Percentiles rank a stretch among this genome's conserved stretches.
Conservation (phyloP, 2,329 filamentous ascomycete species). For the Diaporthe helianthi region DNA sequence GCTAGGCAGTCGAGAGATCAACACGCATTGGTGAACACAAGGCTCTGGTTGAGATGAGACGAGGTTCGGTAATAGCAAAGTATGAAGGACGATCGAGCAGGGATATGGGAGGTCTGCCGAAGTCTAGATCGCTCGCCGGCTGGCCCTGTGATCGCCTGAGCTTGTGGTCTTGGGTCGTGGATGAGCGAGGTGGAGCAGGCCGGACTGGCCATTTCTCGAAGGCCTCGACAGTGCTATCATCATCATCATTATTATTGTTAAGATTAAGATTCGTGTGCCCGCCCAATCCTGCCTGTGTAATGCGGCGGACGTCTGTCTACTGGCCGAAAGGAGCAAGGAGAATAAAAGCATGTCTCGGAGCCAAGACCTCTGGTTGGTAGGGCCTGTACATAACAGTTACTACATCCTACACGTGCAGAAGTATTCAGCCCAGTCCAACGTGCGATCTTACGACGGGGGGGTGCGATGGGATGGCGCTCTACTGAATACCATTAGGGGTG, state of each 20-base stretch:
- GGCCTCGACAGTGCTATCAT: not conserved
- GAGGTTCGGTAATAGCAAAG: slow-evolving; percentile 11
- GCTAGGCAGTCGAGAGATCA: slow-evolving; percentile 1
- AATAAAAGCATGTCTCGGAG: slow-evolving; percentile 27
- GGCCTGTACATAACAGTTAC: not conserved
- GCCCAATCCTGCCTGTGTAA: too few relatives aligned
- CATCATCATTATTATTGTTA: too few relatives aligned
- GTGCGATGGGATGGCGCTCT: not conserved
- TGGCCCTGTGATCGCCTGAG: slow-evolving; percentile 20
- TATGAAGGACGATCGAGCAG: slow-evolving; percentile 13
- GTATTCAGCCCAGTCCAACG: not conserved
- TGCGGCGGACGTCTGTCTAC: not conserved
- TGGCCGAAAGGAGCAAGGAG: slow-evolving; percentile 18
- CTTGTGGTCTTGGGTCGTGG: too few relatives aligned
- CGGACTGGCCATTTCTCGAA: slow-evolving; percentile 13
- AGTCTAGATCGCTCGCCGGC: slow-evolving; percentile 30
- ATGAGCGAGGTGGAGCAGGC: not conserved
- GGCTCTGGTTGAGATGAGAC: slow-evolving; percentile 19
- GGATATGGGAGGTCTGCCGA: slow-evolving; percentile 21
- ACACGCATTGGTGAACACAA: slow-evolving; percentile 13
- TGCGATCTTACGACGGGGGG: not conserved
- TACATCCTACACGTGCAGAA: too few relatives aligned
- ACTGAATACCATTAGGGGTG: not conserved
- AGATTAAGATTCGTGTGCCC: too few relatives aligned
- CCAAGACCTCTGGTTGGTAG: not conserved